Evolutionary conservation across 306 rosid genomes (phyloP), one percentile per base, ranked within the genome.

Genomic region (Trifolium repens): DNA sequence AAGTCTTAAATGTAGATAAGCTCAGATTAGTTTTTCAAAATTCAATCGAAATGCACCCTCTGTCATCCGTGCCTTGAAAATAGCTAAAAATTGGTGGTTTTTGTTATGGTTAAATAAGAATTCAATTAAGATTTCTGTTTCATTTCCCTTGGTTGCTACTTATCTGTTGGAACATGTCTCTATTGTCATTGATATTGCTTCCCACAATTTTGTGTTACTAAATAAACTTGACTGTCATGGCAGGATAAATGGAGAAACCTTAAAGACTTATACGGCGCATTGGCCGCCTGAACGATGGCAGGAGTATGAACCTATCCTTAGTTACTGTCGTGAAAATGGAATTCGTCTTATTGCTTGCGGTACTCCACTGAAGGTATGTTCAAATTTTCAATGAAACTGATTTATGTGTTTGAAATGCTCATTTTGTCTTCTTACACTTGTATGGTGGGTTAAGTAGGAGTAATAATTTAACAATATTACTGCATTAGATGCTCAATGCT

Each of bases 211-310:
- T 67, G 26, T 54, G 14, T 47, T 84, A 34, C 7, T 78, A 14
- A 59, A 71, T 1, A 35, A 71, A 55, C 14, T 72, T 71, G 12
- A 72, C 7, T 42, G 77, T 71, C 58, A 76, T 87, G 67, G 79
- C 94, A 90, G 98, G 86, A 94, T 94, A 70, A 96, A 94, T 73
- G 98, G 88, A 72, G 96, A 89, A 77, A 85, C 93, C 66, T 85
- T 94, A 80, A 91, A 89, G 78, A 73, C 85, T 55, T 81, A 77
- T 49, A 70, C 84, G 53, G 52, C 78, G 15, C 89, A 91, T 76
- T 94, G 98, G 98, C 88, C 98, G 1, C 88, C 89, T 27, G 79
- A 86, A 75, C 84, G 94, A 34, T 94, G 98, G 97, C 89, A 90
- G 85, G 98, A 94, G 70, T 94, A 91, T 73, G 97, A 91, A 80